Percentiles rank a stretch among this genome's conserved stretches.
phyloP scores from a whole-genome alignment of 2,329 filamentous ascomycete species.

The Colletotrichum sp. region DNA sequence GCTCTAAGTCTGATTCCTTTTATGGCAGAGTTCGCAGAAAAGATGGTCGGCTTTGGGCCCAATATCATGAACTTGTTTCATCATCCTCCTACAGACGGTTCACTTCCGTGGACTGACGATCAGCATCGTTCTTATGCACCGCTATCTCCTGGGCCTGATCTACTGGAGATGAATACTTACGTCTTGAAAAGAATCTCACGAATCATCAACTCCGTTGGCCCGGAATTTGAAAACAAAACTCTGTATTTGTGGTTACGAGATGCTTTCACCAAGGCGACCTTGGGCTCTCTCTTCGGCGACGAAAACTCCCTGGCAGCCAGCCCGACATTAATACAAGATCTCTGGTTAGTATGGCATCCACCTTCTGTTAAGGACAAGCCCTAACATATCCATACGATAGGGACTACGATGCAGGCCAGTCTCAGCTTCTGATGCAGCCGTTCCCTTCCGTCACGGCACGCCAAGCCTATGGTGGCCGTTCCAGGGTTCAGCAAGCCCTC shows the following conservation, averaged over 20 bases:
- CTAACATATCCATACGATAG: background rate
- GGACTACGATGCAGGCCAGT: background rate
- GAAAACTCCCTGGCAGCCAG: constrained; percentile 44
- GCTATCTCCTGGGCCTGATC: background rate
- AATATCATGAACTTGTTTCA: constrained; percentile 40
- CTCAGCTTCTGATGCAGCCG: background rate
- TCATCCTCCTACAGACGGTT: constrained; percentile 32
- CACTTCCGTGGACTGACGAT: constrained; percentile 27
- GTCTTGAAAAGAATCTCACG: constrained; percentile 37
- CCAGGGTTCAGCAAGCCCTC: constrained; percentile 28
- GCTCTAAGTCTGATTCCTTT: constrained; percentile 49
- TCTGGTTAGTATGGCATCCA: background rate
- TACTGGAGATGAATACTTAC: constrained; percentile 16
- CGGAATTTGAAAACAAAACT: background rate
- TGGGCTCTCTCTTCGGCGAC: constrained; percentile 45
- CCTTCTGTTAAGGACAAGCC: background rate
- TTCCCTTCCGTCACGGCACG: constrained; percentile 18
- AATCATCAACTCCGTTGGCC: constrained; percentile 28
- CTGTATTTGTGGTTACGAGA: constrained; percentile 41
- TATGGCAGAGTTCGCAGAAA: constrained; percentile 38
- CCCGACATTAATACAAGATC: background rate
- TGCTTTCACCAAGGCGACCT: constrained; percentile 40
- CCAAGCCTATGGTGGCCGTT: constrained; percentile 27
- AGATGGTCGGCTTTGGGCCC: constrained; percentile 40
- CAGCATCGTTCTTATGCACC: background rate